Conservation (phyloP, 208 protist species). For the Leptomonas pyrrhocoris region DNA sequence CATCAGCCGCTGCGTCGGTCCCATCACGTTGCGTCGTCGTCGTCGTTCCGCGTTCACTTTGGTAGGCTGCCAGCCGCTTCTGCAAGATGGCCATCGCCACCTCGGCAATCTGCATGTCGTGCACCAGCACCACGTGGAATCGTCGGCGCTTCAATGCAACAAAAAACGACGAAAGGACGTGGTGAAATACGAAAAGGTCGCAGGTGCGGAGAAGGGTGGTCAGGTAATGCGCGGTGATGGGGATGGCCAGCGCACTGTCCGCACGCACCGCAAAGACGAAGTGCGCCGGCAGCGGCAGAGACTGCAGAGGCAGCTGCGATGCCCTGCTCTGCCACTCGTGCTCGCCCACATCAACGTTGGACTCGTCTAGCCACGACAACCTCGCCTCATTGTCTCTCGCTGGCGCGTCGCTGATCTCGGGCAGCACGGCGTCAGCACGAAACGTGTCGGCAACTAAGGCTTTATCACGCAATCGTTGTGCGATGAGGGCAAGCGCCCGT, state of each 20-base stretch:
- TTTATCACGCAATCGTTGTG: constrained; percentile 12
- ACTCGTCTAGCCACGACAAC: constrained; percentile 3
- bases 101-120: constrained; percentile 29
- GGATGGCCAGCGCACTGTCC: constrained; percentile 35
- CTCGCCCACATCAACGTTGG: background rate
- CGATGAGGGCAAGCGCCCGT: background rate
- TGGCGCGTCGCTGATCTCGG: background rate
- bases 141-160: constrained; percentile 26
- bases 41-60: background rate
- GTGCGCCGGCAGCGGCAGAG: constrained; percentile 40
- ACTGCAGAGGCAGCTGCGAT: background rate
- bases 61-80: constrained; percentile 11
- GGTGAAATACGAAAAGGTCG: constrained; percentile 47
- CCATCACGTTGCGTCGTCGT: background rate
- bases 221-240: constrained; percentile 40
- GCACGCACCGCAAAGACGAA: constrained; percentile 67
- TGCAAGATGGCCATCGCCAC: constrained; percentile 25
- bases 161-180: constrained; percentile 49
- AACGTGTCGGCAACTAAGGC: background rate
- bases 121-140: background rate
- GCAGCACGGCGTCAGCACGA: background rate
- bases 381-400: background rate
- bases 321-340: background rate
- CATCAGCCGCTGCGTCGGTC: background rate
- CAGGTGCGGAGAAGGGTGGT: constrained; percentile 41